phyloP scores from a whole-genome alignment of 106 monocot genomes.

The Ottelia alismoides region DNA sequence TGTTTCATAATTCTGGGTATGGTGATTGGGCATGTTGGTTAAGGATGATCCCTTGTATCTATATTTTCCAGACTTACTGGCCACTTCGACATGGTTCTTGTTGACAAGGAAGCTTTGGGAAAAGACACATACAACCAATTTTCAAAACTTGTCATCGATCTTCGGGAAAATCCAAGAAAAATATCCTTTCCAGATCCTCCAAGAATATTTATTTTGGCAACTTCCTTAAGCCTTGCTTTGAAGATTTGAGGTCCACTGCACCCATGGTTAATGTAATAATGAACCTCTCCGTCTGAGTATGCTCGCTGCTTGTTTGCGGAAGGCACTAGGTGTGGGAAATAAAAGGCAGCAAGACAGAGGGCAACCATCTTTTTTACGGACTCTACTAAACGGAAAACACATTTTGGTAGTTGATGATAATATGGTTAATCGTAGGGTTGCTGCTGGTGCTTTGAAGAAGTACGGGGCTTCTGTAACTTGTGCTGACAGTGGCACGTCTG shows the following conservation, averaged over 20 bases:
- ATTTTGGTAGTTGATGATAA: slow-evolving; percentile 76
- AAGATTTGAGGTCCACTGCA: too few species aligned
- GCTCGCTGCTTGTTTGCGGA: slow-evolving; percentile 44
- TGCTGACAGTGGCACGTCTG: slow-evolving; percentile 48
- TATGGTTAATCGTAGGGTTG: slow-evolving; percentile 50
- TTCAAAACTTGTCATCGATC: too few species aligned
- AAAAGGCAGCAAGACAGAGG: slow-evolving; percentile 2
- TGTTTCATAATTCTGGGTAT: too few species aligned
- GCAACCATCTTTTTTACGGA: slow-evolving; percentile 18
- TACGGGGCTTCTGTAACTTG: slow-evolving; percentile 59
- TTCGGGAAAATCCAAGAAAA: too few species aligned
- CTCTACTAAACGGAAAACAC: slow-evolving; percentile 36
- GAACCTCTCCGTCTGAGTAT: slow-evolving; percentile 49
- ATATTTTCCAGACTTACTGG: too few species aligned
- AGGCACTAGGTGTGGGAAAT: slow-evolving; percentile 23
- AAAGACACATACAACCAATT: too few species aligned
- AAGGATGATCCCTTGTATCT: slow-evolving; percentile 32
- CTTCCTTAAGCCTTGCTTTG: slow-evolving; percentile 21
- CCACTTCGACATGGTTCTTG: slow-evolving; percentile 52
- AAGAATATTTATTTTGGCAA: slow-evolving; percentile 50
- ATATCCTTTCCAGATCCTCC: slow-evolving; percentile 25
- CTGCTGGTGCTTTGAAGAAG: slow-evolving; percentile 56
- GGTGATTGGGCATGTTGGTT: too few species aligned
- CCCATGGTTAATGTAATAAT: slow-evolving; percentile 28
- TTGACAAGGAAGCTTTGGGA: slow-evolving; percentile 9